Base-by-base conservation (phyloP, 257 asterid genomes). In the Nicotiana otophora region DNA sequence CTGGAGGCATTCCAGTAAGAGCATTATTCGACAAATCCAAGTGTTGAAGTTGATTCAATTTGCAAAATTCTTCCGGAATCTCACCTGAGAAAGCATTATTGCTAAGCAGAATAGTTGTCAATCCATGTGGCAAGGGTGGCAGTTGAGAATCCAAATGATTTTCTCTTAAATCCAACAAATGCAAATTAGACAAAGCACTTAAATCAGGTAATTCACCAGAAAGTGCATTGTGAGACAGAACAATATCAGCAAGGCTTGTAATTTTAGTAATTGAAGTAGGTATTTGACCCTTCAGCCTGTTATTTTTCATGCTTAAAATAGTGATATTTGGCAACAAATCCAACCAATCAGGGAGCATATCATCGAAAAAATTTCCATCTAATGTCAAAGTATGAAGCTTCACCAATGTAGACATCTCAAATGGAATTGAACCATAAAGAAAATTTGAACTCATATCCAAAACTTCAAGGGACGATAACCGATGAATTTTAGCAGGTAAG, bases 381-480 rank as follows among this genome's bases (percentile, higher is more conserved):
- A 90, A 78, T 68, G 86, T 85, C 51, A 92, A 90, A 67, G 78
- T 83, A 6, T 78, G 84, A 66, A 92, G 91, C 5, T 67, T 86
- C 19, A n/a, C 58, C 55, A 92, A 81, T 86, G 95, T 88, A 33
- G 95, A 87, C 61, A 92, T 16, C 53, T 92, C 84, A 46, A 9
- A 82, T 62, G 95, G 91, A 48, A 91, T 60, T 26, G 88, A 81
- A 23, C 97, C 95, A 76, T 58, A 87, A 15, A 92, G 77, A 46
- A 75, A 91, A 63, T 92, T 91, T 86, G 94, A 91, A 65, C 97
- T 91, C 88, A 92, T 85, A 87, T 92, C 94, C 83, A 92, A 75
- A 82, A 81, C 51, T 30, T 88, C 85, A 34, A 92, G 91, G 1
- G 86, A 87, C 19, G 85, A 87, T 54, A 92, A 76, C 84, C 97